Evolutionary conservation across 371 early-diverging fungal species (phyloP), one percentile per base, ranked within the genome.

Genomic region (Syncephalis plumigaleata): DNA sequence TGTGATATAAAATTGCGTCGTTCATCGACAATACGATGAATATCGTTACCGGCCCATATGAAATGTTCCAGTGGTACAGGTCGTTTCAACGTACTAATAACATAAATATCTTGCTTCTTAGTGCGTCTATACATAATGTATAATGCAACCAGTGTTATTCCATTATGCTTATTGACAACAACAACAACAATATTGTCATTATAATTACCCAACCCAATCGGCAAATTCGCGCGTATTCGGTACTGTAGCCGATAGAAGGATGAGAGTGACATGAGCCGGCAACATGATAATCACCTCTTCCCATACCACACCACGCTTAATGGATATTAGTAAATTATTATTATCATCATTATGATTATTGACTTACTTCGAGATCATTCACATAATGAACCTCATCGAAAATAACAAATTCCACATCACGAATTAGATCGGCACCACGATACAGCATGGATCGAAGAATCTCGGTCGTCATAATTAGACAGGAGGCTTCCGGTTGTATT

Each of bases 281-380:
- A 99, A 68, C 96, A 98, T 92, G 55, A 98, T 98, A 48, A 99
- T 94, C n/a, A 94, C 95, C 64, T 99, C 99, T 66, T 99, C 99
- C 99, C 99, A 99, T 7, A 98, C 98, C 2, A 98, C 98, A 47
- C 99, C 99, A 54, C 98, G 78, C 77, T 89, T 24, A 25, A 39
- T 9, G 45, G 2, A 47, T 13, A 21, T 53, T 38, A 44, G 23
- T 17, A 2, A 15, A 49, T 31, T 2, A 39, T 37, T 9, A 15
- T 39, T 25, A 11, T 40, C 1, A 17, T 47, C n/a, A 25, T 11
- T 47, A 46, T 26, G 45, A 45, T 26, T 26, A 3, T 42, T 25
- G 8, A 27, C 47, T 24, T 53, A 75, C 78, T 69, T 91, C 95
- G n/a, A 76, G 47, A 64, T 99, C 98, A 55, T 97, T 98, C 25